Conservation (phyloP, 371 early-diverging fungal species). For the Syncephalastrum contaminatum region DNA sequence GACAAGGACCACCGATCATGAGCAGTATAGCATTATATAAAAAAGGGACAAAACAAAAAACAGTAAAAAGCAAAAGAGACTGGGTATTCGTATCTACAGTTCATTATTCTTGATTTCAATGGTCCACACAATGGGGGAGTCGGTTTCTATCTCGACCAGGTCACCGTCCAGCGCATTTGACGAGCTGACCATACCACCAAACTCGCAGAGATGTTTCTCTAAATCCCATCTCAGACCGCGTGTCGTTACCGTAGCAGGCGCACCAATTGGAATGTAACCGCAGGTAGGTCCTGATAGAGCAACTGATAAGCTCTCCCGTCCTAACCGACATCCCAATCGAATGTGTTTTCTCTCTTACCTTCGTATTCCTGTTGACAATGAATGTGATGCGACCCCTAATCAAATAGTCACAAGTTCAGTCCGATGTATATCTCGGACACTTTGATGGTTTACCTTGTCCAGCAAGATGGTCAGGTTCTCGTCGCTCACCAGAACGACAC, state of each 20-base stretch:
- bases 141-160: conserved; percentile 62
- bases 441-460: conserved; percentile 50
- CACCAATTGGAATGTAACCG: conserved; percentile 85
- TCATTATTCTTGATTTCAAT: conserved; percentile 47
- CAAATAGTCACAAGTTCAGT: background rate
- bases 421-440: background rate
- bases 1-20: no score
- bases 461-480: conserved; percentile 74
- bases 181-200: conserved; percentile 75
- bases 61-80: background rate
- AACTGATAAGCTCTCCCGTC: background rate
- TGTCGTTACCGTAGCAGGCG: conserved; percentile 60
- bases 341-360: conserved; percentile 40
- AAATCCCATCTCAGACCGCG: conserved; percentile 87
- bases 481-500: conserved; percentile 64
- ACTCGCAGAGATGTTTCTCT: conserved; percentile 56
- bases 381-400: conserved; percentile 69
- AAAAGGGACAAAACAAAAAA: no score
- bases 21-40: no score
- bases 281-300: conserved; percentile 72
- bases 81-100: background rate
- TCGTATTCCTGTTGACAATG: conserved; percentile 61
- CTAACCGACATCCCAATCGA: background rate
- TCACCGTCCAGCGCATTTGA: conserved; percentile 68
- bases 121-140: conserved; percentile 78